Conservation (phyloP, 176 grass and related monocot genomes). For the Oryza australiensis region DNA sequence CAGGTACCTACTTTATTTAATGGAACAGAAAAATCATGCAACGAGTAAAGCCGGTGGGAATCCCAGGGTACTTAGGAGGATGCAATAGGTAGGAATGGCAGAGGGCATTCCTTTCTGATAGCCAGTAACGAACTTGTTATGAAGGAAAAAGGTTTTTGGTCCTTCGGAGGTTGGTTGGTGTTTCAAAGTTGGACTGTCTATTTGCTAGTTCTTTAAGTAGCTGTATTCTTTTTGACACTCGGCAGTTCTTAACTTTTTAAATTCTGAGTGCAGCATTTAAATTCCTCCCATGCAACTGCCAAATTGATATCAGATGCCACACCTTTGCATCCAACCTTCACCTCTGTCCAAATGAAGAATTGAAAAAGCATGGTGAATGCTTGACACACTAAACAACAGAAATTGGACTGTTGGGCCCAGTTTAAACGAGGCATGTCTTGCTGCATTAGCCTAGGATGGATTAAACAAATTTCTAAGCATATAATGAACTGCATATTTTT, state of each 20-base stretch:
- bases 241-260: neutral
- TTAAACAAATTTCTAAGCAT: conserved; percentile 19
- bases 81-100: neutral
- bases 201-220: neutral
- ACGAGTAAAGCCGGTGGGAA: neutral
- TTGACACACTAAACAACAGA: neutral
- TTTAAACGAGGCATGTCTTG: neutral
- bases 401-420: neutral
- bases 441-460: conserved; percentile 1
- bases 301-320: neutral
- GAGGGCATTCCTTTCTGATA: neutral
- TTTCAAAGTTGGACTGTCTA: neutral
- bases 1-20: neutral
- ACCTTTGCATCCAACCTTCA: neutral
- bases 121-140: neutral
- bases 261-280: neutral
- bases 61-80: neutral
- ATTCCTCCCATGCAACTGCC: neutral
- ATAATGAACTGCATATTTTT: neutral
- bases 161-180: neutral
- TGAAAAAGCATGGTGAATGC: neutral
- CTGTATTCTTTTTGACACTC: neutral
- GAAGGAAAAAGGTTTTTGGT: conserved; percentile 15
- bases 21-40: neutral
- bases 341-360: neutral